Evolutionary conservation across 2,329 filamentous ascomycete species (phyloP).

Genomic region (Claviceps capensis): DNA sequence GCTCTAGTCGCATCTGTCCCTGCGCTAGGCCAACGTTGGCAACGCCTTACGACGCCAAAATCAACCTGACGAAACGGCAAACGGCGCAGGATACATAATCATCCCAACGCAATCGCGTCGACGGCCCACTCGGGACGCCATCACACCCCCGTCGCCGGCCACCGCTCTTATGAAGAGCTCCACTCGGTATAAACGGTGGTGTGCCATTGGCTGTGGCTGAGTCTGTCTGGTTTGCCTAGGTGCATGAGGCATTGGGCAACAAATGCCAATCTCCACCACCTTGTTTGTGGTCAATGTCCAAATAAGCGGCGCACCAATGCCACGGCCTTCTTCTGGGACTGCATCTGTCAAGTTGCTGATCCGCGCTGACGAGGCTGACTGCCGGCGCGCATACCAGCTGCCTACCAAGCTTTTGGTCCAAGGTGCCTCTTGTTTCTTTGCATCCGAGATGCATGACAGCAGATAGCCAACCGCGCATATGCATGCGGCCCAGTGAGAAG

Average conservation of each 20-base stretch:
- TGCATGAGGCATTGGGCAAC: slow-evolving; percentile 3
- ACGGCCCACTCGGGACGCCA: slow-evolving; percentile 6
- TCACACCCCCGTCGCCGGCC: slow-evolving; percentile 4
- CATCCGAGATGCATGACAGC: neutral
- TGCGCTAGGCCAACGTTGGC: neutral
- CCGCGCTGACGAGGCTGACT: neutral
- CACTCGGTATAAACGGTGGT: slow-evolving; percentile 7
- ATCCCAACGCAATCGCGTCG: neutral
- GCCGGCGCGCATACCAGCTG: neutral
- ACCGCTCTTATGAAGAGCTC: slow-evolving; percentile 5
- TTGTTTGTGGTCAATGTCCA: neutral
- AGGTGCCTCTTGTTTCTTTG: neutral
- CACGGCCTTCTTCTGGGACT: neutral
- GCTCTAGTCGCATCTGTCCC: neutral
- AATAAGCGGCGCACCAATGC: slow-evolving; percentile 5
- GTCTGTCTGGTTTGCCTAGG: neutral
- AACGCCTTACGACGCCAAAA: neutral
- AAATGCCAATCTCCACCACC: slow-evolving; percentile 11
- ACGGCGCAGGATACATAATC: neutral
- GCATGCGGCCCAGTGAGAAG: neutral
- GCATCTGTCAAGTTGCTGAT: neutral
- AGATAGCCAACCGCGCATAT: neutral
- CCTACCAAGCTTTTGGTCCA: neutral
- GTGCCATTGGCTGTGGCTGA: slow-evolving; percentile 8
- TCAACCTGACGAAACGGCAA: neutral